These are phyloP conservation scores for Quercus dentata DNA, from an alignment of 306 rosid genomes.

Conservation along the genomic window DNA sequence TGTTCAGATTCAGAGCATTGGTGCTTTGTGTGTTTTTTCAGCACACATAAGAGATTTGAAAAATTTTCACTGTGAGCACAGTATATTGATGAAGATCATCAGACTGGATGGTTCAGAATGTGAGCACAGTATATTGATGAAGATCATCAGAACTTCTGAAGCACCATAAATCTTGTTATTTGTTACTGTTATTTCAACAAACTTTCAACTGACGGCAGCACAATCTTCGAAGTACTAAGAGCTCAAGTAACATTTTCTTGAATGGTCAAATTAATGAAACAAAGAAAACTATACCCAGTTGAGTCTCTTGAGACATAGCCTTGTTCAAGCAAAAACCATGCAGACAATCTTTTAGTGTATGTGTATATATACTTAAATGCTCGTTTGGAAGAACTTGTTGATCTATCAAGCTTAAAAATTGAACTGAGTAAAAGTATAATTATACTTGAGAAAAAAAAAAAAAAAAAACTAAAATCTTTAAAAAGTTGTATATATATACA, in stretches of 20 bases:
- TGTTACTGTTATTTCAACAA: conserved; percentile 2
- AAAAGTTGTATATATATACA: too few species aligned
- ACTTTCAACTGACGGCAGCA: conserved; percentile 18
- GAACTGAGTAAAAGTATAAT: too few species aligned
- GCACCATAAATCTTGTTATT: conserved; percentile 4
- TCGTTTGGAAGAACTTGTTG: too few species aligned
- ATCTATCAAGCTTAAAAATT: too few species aligned
- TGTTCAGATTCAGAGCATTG: too few species aligned
- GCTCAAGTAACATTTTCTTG: conserved; percentile 30
- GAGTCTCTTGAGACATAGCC: conserved; percentile 15
- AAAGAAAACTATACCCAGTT: conserved; percentile 15
- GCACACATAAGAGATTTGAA: background rate
- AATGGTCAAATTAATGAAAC: conserved; percentile 26
- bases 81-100: conserved; percentile 19
- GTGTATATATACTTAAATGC: background rate
- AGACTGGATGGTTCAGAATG: background rate
- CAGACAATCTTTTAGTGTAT: background rate
- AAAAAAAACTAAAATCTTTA: too few species aligned
- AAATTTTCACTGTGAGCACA: conserved; percentile 4
- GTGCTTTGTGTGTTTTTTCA: background rate
- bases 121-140: conserved; percentile 14
- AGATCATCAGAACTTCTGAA: conserved; percentile 28
- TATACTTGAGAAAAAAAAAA: too few species aligned
- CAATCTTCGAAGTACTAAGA: conserved; percentile 32
- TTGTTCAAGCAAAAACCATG: conserved; percentile 27